Evolutionary conservation across 257 asterid species (phyloP).

Genomic region (Scutellaria minor): DNA sequence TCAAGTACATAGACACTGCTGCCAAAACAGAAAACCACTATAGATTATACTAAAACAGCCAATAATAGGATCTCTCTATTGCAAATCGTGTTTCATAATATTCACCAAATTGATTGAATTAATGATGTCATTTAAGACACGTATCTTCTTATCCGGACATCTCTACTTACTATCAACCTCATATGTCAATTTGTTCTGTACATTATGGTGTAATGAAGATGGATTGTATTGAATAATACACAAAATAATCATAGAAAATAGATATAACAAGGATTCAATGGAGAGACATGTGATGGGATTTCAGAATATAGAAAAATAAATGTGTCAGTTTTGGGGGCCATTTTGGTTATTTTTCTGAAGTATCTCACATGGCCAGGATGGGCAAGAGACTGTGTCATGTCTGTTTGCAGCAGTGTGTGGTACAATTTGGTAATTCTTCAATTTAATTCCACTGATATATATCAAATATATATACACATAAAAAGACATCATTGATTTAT

Average conservation of each 20-base stretch:
- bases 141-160: too few relatives aligned
- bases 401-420: slow-evolving; percentile 17
- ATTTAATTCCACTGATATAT: too few relatives aligned
- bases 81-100: too few relatives aligned
- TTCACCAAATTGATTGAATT: too few relatives aligned
- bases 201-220: not conserved
- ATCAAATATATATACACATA: too few relatives aligned
- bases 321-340: slow-evolving; percentile 17
- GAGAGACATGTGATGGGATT: slow-evolving; percentile 32
- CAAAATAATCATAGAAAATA: not conserved
- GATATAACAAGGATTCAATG: slow-evolving; percentile 25
- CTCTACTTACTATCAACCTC: not conserved
- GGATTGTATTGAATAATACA: not conserved
- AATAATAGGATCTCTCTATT: too few relatives aligned
- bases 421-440: slow-evolving; percentile 31
- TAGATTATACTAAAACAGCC: slow-evolving; percentile 10
- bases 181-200: not conserved
- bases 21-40: slow-evolving; percentile 35
- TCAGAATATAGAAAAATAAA: slow-evolving; percentile 19
- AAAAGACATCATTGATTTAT: too few relatives aligned
- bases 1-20: slow-evolving; percentile 39
- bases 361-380: slow-evolving; percentile 67
- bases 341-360: slow-evolving; percentile 32
- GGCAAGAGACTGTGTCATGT: slow-evolving; percentile 41
- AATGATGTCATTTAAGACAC: not conserved